Evolutionary conservation across 2,329 filamentous ascomycete species (phyloP).

Genomic region (Apiospora arundinis): DNA sequence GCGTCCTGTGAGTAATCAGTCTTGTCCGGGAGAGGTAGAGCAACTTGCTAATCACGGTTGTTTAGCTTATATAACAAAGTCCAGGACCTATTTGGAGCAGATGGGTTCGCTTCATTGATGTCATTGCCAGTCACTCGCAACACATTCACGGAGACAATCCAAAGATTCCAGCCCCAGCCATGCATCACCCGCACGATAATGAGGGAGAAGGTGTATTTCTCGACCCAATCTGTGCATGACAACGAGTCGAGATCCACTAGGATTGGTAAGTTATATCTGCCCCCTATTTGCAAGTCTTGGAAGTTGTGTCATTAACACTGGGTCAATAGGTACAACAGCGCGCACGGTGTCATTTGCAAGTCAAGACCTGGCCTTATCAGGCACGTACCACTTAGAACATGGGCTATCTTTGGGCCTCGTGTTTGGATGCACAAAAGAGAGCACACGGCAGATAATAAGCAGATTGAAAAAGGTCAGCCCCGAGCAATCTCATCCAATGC

Average conservation of each 20-base stretch:
- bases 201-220: not conserved
- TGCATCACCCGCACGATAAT: slow-evolving; percentile 3
- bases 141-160: not conserved
- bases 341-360: not conserved
- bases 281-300: not conserved
- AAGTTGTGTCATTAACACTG: not conserved
- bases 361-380: not conserved
- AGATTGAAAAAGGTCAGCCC: not conserved
- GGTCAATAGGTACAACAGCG: not conserved
- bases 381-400: not conserved
- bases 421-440: not conserved
- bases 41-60: not conserved
- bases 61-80: not conserved
- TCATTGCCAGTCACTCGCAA: not conserved
- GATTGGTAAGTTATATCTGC: not conserved
- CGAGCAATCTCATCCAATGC: not conserved
- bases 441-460: not conserved
- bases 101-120: not conserved
- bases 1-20: not conserved
- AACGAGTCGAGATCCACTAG: not conserved
- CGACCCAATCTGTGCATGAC: not conserved
- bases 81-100: not conserved
- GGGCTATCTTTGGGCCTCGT: not conserved
- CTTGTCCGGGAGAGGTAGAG: no score
- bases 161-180: not conserved